Evolutionary conservation across 2,329 filamentous ascomycete genomes (phyloP).

Genomic region (Xylariaceae sp.): DNA sequence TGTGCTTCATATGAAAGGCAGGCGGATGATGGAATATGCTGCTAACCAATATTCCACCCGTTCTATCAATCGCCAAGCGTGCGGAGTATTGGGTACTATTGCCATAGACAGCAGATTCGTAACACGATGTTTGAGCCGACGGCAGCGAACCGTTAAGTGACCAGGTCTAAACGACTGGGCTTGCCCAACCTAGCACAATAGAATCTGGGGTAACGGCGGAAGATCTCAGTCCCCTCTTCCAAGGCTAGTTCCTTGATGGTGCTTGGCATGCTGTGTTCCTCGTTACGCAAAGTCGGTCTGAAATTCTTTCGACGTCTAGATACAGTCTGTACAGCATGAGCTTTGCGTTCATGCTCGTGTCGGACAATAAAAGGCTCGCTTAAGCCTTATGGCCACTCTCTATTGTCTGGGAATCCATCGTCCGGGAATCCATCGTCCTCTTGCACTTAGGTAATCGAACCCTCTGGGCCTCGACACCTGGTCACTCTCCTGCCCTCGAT

Average conservation of each 20-base stretch:
- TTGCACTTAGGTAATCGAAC: background rate
- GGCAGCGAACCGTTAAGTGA: conserved; percentile 1
- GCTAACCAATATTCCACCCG: background rate
- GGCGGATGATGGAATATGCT: background rate
- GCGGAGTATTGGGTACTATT: background rate
- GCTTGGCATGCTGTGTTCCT: conserved; percentile 1
- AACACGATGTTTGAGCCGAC: background rate
- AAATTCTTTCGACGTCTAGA: background rate
- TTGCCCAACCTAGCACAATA: conserved; percentile 3
- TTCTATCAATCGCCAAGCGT: background rate
- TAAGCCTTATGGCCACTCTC: background rate
- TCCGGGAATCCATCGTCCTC: background rate
- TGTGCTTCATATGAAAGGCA: background rate
- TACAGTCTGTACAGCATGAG: background rate
- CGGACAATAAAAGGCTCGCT: conserved; percentile 4
- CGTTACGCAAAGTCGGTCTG: conserved; percentile 2
- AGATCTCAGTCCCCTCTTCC: background rate
- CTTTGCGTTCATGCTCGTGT: background rate
- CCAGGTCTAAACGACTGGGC: background rate
- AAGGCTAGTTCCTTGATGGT: background rate
- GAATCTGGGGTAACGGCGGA: conserved; percentile 1
- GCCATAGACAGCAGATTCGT: background rate
- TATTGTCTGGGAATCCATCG: background rate
- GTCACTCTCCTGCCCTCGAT: background rate
- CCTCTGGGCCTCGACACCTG: background rate